Conservation (phyloP, 2,329 filamentous ascomycete species). For the Pseudocercospora eumusae region DNA sequence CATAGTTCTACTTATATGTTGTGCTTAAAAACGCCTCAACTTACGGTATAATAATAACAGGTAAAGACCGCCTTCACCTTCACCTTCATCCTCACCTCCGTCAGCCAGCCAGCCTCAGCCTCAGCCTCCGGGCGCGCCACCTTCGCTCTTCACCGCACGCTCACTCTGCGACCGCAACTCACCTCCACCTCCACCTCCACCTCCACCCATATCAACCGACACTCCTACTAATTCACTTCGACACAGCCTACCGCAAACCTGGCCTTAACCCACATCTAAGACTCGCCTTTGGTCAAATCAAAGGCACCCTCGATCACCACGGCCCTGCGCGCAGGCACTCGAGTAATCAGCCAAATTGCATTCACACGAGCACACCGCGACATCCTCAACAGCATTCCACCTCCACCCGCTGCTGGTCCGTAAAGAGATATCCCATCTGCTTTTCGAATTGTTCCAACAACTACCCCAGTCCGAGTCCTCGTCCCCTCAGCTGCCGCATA, state of each 20-base stretch:
- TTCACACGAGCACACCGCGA: slow-evolving; percentile 48
- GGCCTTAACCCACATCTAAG: slow-evolving; percentile 18
- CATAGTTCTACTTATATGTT: no score
- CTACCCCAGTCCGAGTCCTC: slow-evolving; percentile 42
- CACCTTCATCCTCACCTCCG: no score
- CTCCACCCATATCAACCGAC: background rate
- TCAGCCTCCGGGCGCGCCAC: slow-evolving; percentile 8
- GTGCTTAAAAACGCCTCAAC: background rate
- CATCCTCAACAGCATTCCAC: slow-evolving; percentile 54
- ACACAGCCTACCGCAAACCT: slow-evolving; percentile 14
- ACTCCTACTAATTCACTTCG: slow-evolving; percentile 8
- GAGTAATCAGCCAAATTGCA: slow-evolving; percentile 51
- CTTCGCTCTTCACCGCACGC: slow-evolving; percentile 1
- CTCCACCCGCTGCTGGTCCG: slow-evolving; percentile 35
- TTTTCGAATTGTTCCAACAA: slow-evolving; percentile 48
- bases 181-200: background rate
- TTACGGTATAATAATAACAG: background rate
- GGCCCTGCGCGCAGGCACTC: slow-evolving; percentile 47
- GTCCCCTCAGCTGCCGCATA: slow-evolving; percentile 98
- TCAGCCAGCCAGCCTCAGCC: no score
- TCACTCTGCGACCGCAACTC: slow-evolving; percentile 2
- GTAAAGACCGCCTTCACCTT: no score
- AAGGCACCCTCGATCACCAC: slow-evolving; percentile 47
- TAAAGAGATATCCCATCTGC: slow-evolving; percentile 44
- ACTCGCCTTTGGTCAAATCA: slow-evolving; percentile 42